A percentile compares a stretch with the other conserved stretches of the same genome.
These are phyloP conservation scores for Priceomyces carsonii DNA, from an alignment of 805 yeast genomes.

Conservation along the genomic window DNA sequence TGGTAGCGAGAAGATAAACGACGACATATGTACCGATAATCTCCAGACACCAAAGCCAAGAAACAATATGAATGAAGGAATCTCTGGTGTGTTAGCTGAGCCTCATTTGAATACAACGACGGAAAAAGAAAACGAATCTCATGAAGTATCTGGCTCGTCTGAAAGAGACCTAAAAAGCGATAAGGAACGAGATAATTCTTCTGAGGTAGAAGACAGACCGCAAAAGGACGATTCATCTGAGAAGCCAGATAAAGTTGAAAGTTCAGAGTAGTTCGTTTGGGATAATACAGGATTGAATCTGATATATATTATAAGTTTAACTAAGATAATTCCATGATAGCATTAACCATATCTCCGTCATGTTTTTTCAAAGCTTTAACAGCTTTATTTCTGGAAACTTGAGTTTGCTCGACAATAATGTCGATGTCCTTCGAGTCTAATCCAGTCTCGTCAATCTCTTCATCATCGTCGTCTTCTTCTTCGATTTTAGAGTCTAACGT, in stretches of 20 bases:
- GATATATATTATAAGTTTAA: not conserved
- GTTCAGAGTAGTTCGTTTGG: too few relatives aligned
- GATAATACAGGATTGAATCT: too few relatives aligned
- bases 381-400: slow-evolving; percentile 86
- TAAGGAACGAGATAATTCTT: not conserved
- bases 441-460: slow-evolving; percentile 82
- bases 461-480: slow-evolving; percentile 61
- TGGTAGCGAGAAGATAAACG: slow-evolving; percentile 16
- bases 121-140: too few relatives aligned
- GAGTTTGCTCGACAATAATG: slow-evolving; percentile 88
- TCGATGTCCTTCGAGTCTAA: slow-evolving; percentile 79
- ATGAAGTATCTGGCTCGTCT: too few relatives aligned
- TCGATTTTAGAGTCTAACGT: slow-evolving; percentile 47
- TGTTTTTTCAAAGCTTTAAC: slow-evolving; percentile 85
- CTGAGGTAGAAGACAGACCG: not conserved
- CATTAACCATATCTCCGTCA: slow-evolving; percentile 93
- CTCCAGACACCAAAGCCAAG: too few relatives aligned
- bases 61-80: too few relatives aligned
- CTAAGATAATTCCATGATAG: slow-evolving; percentile 79
- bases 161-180: too few relatives aligned
- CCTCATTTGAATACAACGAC: too few relatives aligned
- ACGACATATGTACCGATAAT: slow-evolving; percentile 4
- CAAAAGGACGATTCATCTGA: too few relatives aligned
- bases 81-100: too few relatives aligned
- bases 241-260: not conserved